These are phyloP conservation scores for Aspergillus brunneoviolaceus DNA, from an alignment of 2,329 filamentous ascomycete species.

Conservation along the genomic window DNA sequence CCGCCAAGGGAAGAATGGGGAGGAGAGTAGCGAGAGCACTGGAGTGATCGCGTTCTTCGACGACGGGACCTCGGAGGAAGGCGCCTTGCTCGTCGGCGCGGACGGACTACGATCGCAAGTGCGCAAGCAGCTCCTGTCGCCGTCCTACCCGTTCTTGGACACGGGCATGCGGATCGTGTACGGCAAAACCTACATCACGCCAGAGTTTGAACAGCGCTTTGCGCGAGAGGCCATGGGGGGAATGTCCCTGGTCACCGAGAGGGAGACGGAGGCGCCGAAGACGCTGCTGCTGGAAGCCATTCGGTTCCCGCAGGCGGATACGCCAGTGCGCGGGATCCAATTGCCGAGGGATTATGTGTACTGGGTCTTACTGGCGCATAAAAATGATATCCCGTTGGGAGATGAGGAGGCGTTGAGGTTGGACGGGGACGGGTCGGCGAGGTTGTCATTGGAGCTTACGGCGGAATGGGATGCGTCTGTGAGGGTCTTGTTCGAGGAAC, in stretches of 20 bases:
- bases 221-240: background rate
- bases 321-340: background rate
- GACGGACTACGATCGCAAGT: slow-evolving; percentile 41
- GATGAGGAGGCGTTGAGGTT: background rate
- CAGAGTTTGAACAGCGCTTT: background rate
- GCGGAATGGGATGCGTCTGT: background rate
- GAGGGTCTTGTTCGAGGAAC: slow-evolving; percentile 1
- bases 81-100: slow-evolving; percentile 40
- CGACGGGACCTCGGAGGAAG: slow-evolving; percentile 33
- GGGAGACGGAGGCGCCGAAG: background rate
- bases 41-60: slow-evolving; percentile 31
- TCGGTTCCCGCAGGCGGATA: background rate
- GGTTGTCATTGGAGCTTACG: background rate
- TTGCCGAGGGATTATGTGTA: slow-evolving; percentile 7
- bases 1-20: too few species aligned
- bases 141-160: slow-evolving; percentile 37
- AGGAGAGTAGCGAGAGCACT: background rate
- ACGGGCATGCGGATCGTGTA: slow-evolving; percentile 41
- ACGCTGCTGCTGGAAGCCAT: slow-evolving; percentile 7
- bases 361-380: slow-evolving; percentile 1
- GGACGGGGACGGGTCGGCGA: slow-evolving; percentile 1
- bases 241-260: background rate
- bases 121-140: slow-evolving; percentile 38
- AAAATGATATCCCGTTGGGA: background rate
- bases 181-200: slow-evolving; percentile 17